Conservation (phyloP, 768 basidiomycete species). For the Favolaschia claudopus region DNA sequence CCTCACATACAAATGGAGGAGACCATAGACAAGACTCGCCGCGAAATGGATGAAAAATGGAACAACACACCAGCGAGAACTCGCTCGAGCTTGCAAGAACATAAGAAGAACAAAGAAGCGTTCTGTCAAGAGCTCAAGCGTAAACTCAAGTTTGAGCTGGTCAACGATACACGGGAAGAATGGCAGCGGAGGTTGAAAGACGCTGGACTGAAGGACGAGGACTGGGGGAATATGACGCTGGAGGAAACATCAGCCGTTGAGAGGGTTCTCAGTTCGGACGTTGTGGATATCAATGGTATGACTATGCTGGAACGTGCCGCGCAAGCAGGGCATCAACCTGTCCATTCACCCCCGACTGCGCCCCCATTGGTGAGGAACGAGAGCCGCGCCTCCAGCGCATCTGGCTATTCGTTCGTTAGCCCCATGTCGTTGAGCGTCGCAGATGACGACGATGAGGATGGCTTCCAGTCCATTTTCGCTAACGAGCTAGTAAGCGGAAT, state of each 20-base stretch:
- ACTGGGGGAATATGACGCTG: constrained; percentile 53
- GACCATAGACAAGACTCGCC: constrained; percentile 33
- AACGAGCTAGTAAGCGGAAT: constrained; percentile 20
- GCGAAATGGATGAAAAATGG: constrained; percentile 38
- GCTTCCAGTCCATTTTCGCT: constrained; percentile 35
- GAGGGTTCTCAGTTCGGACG: constrained; percentile 45
- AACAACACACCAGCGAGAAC: constrained; percentile 27
- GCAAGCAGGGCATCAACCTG: constrained; percentile 30
- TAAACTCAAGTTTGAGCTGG: constrained; percentile 41
- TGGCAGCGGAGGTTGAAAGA: constrained; percentile 48
- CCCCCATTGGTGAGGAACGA: not conserved
- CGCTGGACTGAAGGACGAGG: constrained; percentile 46
- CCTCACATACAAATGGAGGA: constrained; percentile 35
- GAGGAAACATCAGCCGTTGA: constrained; percentile 45
- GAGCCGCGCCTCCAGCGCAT: constrained; percentile 38
- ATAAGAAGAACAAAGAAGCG: constrained; percentile 37
- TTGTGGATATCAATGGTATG: constrained; percentile 41
- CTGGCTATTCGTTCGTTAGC: constrained; percentile 54
- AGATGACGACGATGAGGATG: constrained; percentile 44
- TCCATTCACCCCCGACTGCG: not conserved
- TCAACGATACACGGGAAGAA: constrained; percentile 43
- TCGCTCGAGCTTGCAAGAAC: constrained; percentile 32
- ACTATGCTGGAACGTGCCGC: constrained; percentile 18
- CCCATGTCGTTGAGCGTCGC: constrained; percentile 48
- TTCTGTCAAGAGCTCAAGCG: constrained; percentile 38